These are phyloP conservation scores for Metschnikowia gelsemii DNA, from an alignment of 805 yeast genomes.

Conservation along the genomic window DNA sequence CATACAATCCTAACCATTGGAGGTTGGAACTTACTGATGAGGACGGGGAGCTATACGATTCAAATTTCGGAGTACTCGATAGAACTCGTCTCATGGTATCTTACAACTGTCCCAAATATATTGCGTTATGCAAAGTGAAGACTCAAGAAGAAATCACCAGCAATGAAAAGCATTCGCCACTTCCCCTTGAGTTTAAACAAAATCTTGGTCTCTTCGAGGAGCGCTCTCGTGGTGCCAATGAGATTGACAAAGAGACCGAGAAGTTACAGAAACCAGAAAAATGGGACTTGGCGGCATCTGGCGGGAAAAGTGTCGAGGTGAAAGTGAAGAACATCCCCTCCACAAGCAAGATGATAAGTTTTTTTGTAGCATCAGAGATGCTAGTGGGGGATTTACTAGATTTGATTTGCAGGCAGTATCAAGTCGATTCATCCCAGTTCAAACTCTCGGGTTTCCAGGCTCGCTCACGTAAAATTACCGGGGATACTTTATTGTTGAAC, in stretches of 20 bases:
- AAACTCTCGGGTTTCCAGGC: conserved; percentile 23
- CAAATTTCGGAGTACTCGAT: conserved; percentile 77
- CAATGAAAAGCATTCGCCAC: conserved; percentile 56
- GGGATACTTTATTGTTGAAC: conserved; percentile 2
- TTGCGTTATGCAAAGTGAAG: conserved; percentile 67
- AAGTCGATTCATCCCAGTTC: conserved; percentile 29
- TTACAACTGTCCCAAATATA: conserved; percentile 73
- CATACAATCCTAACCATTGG: conserved; percentile 66
- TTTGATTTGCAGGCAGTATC: conserved; percentile 29
- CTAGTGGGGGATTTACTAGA: conserved; percentile 19
- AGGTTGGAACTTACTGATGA: conserved; percentile 82
- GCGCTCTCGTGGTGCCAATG: conserved; percentile 8
- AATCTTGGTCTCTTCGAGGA: conserved; percentile 22
- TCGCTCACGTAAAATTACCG: background rate
- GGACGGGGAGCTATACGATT: conserved; percentile 90
- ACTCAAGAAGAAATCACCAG: conserved; percentile 41
- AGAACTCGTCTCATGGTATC: conserved; percentile 63
- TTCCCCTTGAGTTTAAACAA: conserved; percentile 43
- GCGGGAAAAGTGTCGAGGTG: conserved; percentile 16
- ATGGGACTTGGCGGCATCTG: conserved; percentile 7
- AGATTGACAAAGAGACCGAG: conserved; percentile 10
- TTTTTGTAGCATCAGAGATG: conserved; percentile 18
- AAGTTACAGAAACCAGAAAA: conserved; percentile 3
- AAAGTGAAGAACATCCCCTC: conserved; percentile 17
- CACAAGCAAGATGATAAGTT: conserved; percentile 16